Percentiles rank a stretch among this genome's conserved stretches.
Conservation (phyloP, 805 yeast genomes). For the Wickerhamomyces tratensis region DNA sequence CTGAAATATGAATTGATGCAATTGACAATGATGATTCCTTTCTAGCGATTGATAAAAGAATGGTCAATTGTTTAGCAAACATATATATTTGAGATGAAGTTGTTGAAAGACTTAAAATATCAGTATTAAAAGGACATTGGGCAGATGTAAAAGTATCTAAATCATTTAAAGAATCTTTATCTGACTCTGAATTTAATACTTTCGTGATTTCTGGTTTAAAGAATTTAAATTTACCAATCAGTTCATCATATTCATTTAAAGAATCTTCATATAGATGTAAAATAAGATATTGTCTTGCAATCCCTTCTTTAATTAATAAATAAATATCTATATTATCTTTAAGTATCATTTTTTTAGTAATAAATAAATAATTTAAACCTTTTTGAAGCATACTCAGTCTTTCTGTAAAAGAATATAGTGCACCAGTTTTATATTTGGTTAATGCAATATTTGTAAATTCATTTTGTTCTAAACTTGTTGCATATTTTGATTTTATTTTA, state of each 20-base stretch:
- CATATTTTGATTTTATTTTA: slow-evolving; percentile 20
- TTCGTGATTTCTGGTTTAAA: neutral
- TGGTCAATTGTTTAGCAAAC: slow-evolving; percentile 26
- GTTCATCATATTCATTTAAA: slow-evolving; percentile 35
- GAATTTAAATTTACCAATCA: slow-evolving; percentile 12
- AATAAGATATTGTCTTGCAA: slow-evolving; percentile 42
- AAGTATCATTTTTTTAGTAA: slow-evolving; percentile 20
- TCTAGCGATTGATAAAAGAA: slow-evolving; percentile 28
- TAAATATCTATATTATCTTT: slow-evolving; percentile 37
- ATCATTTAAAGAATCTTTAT: slow-evolving; percentile 2
- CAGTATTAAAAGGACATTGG: neutral
- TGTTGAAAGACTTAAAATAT: neutral
- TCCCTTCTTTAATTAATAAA: slow-evolving; percentile 36
- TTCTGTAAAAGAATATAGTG: slow-evolving; percentile 43
- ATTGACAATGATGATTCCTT: slow-evolving; percentile 29
- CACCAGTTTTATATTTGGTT: slow-evolving; percentile 34
- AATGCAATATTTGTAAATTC: slow-evolving; percentile 43
- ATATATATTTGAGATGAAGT: slow-evolving; percentile 17
- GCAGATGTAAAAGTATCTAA: neutral
- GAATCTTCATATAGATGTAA: slow-evolving; percentile 57
- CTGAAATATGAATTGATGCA: slow-evolving; percentile 30
- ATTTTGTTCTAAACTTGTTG: slow-evolving; percentile 23
- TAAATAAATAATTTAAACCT: neutral
- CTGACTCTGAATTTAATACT: slow-evolving; percentile 2
- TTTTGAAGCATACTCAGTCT: slow-evolving; percentile 21